Evolutionary conservation across 2,329 filamentous ascomycete species (phyloP).

Genomic region (Dactylonectria estremocensis): DNA sequence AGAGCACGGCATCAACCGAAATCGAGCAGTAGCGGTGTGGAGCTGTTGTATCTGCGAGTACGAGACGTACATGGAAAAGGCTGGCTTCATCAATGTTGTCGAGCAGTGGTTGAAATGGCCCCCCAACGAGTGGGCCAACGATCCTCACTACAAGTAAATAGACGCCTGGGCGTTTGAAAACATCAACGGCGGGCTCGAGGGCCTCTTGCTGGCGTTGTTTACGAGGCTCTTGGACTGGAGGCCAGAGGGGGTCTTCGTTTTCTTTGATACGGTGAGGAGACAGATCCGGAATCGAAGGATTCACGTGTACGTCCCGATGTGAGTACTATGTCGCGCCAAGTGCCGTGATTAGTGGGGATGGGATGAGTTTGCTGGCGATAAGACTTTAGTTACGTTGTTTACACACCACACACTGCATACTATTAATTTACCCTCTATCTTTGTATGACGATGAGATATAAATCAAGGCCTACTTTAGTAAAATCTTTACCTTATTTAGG

Average conservation of each 20-base stretch:
- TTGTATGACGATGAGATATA: not conserved
- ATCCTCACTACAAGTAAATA: conserved; percentile 17
- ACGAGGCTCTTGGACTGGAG: conserved; percentile 22
- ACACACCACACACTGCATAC: conserved; percentile 25
- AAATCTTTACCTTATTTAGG: too few species aligned
- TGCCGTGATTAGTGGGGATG: not conserved
- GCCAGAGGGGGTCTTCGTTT: conserved; percentile 15
- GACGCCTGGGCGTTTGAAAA: conserved; percentile 23
- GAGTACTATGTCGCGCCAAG: not conserved
- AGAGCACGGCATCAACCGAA: not conserved
- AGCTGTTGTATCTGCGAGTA: conserved; percentile 2
- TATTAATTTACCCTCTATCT: too few species aligned
- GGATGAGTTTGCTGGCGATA: not conserved
- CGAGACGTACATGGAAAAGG: conserved; percentile 4
- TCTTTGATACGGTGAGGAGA: conserved; percentile 3
- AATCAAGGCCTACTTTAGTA: too few species aligned
- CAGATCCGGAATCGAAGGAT: conserved; percentile 16
- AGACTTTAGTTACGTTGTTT: conserved; percentile 12
- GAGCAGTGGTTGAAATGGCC: conserved; percentile 27
- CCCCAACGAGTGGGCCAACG: conserved; percentile 20
- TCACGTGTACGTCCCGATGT: conserved; percentile 26
- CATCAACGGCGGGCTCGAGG: conserved; percentile 22
- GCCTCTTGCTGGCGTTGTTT: conserved; percentile 16
- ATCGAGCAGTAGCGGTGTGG: not conserved
- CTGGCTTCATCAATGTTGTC: conserved; percentile 12